Conservation (phyloP, 208 protist genomes). For the Endotrypanum monterogeii region DNA sequence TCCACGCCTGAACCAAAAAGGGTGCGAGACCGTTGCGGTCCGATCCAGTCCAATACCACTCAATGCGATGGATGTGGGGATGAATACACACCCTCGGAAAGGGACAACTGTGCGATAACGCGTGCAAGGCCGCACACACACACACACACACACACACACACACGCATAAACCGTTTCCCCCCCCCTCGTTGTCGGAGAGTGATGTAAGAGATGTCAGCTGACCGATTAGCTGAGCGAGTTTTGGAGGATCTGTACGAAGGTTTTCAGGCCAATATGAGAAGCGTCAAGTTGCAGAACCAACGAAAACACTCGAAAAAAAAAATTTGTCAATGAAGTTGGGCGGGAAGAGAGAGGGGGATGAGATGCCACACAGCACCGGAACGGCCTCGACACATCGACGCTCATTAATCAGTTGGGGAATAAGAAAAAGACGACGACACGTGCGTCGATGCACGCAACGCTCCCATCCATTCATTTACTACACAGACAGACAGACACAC, state of each 20-base stretch:
- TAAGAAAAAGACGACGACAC: background rate
- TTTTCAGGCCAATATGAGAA: background rate
- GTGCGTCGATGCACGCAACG: background rate
- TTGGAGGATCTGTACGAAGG: background rate
- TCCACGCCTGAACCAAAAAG: background rate
- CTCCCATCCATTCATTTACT: too few species aligned
- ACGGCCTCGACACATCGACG: background rate
- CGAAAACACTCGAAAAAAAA: background rate
- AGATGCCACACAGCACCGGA: background rate
- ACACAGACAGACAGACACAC: too few species aligned
- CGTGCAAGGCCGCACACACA: background rate
- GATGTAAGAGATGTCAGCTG: background rate
- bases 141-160: constrained; percentile 5
- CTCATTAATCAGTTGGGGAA: background rate
- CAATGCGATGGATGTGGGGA: constrained; percentile 3
- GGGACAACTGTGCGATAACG: background rate
- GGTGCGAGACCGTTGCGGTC: too few species aligned
- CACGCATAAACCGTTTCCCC: background rate
- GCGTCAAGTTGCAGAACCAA: background rate
- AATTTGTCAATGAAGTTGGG: background rate
- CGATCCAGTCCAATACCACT: background rate
- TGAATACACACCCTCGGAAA: background rate
- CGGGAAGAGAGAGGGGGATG: background rate
- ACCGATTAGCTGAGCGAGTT: background rate
- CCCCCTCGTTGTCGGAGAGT: background rate